A percentile compares a stretch with the other conserved stretches of the same genome.
Evolutionary conservation across 2,329 filamentous ascomycete species (phyloP).

Genomic region (Coleophoma cylindrospora): DNA sequence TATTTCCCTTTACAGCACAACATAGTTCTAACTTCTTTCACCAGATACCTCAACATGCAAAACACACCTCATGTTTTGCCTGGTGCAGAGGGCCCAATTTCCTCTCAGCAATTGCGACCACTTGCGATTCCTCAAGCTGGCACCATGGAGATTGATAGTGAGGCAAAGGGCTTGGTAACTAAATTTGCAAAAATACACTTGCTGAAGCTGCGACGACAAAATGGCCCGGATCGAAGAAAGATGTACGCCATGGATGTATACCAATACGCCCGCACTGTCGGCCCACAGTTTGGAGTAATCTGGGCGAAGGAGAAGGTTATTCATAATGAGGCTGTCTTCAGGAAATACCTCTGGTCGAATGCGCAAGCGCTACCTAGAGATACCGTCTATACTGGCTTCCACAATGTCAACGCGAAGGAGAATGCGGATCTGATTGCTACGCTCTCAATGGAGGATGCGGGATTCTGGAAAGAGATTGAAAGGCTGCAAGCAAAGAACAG

Average conservation of each 20-base stretch:
- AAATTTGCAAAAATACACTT: neutral
- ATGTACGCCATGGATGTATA: conserved; percentile 1
- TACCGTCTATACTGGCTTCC: neutral
- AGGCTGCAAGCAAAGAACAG: neutral
- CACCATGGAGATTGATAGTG: neutral
- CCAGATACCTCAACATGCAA: too few species aligned
- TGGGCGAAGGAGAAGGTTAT: neutral
- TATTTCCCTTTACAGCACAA: too few species aligned
- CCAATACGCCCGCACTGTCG: neutral
- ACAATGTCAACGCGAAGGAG: neutral
- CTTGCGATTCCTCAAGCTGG: neutral
- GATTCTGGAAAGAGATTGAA: neutral
- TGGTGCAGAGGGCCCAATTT: too few species aligned
- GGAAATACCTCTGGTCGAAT: neutral
- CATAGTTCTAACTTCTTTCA: too few species aligned
- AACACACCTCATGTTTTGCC: too few species aligned
- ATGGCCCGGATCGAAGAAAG: neutral
- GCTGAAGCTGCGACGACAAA: neutral
- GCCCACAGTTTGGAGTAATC: neutral
- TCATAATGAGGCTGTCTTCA: neutral
- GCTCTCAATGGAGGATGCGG: neutral
- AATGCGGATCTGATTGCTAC: neutral
- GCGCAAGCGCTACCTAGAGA: neutral
- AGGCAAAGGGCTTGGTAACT: neutral
- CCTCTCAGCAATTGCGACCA: too few species aligned